These are phyloP conservation scores for Sarocladium oryzae DNA, from an alignment of 2,329 filamentous ascomycete species.

Conservation along the genomic window DNA sequence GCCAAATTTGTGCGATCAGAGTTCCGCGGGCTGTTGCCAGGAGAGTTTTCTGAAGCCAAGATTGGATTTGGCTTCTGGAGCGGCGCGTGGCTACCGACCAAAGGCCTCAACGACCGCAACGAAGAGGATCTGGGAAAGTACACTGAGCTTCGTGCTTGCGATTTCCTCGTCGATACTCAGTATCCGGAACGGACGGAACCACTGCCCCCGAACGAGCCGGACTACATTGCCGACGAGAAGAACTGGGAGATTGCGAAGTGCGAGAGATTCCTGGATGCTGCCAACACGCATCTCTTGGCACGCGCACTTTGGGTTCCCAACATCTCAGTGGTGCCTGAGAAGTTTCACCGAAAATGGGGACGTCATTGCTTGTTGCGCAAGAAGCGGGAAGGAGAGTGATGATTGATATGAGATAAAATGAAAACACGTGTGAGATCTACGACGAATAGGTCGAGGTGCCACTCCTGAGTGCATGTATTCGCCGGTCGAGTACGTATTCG, in stretches of 20 bases:
- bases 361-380: conserved; percentile 76
- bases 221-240: conserved; percentile 67
- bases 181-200: conserved; percentile 51
- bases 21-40: conserved; percentile 82
- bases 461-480: too few species aligned
- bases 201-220: conserved; percentile 65
- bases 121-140: conserved; percentile 84
- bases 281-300: conserved; percentile 64
- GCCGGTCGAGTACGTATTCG: too few species aligned
- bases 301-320: conserved; percentile 80
- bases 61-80: conserved; percentile 66
- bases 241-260: conserved; percentile 76
- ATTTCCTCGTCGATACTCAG: conserved; percentile 82
- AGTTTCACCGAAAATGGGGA: conserved; percentile 73
- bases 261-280: conserved; percentile 72
- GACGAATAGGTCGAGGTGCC: too few species aligned
- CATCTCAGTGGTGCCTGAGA: conserved; percentile 59
- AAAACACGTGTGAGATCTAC: background rate
- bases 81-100: conserved; percentile 76
- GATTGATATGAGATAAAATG: conserved; percentile 15
- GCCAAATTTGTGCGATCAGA: conserved; percentile 89
- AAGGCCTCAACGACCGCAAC: conserved; percentile 89
- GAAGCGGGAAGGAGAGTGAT: conserved; percentile 33
- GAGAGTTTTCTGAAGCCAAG: conserved; percentile 75
- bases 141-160: conserved; percentile 66